Evolutionary conservation across 805 yeast genomes (phyloP), one percentile per base, ranked within the genome.

Genomic region (Yarrowia keelungensis): DNA sequence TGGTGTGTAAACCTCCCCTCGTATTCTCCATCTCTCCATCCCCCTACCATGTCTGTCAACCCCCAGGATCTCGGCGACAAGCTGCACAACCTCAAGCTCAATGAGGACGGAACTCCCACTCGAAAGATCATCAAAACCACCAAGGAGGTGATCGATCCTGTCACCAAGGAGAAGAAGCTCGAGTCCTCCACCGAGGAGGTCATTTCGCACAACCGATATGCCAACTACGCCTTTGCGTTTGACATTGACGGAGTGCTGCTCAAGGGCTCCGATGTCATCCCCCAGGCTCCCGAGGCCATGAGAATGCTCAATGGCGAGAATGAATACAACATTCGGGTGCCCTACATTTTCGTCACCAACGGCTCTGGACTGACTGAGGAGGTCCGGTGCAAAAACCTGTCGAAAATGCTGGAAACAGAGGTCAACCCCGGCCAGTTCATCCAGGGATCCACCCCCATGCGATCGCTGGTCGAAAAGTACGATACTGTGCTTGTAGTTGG

Each of bases 391-490:
- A 84, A 83, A 69, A 95, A 91, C 72, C 82, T 92, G 74, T 81
- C 88, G 51, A 81, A 83, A 69, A 80, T 91, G 72, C 82, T 92
- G 71, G 85, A 82, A 22, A 79, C 85, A 47, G 84, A 84, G 47
- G 86, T 92, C 70, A 84, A 88, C 12, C 86, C 87, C 53, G 91
- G 87, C 68, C 97, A 92, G 80, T 89, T 92, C 70, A 89, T 92
- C 74, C 97, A 92, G 79, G 97, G 97, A 71, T 97, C 92, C 78
- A 92, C 97, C 1, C 97, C 97, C 42, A 92, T 92, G 95, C 88
- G 86, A 73, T 96, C 90, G 75, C 82, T 91, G 75, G 90, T 88
- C 14, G 84, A 84, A 39, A 81, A 83, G 15, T 87, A 88, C 78
- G 81, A 89, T 69, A 89, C 89, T 69, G 96, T 92, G 5, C 80